phyloP scores from a whole-genome alignment of 768 basidiomycete genomes.

The Filobasidium floriforme region DNA sequence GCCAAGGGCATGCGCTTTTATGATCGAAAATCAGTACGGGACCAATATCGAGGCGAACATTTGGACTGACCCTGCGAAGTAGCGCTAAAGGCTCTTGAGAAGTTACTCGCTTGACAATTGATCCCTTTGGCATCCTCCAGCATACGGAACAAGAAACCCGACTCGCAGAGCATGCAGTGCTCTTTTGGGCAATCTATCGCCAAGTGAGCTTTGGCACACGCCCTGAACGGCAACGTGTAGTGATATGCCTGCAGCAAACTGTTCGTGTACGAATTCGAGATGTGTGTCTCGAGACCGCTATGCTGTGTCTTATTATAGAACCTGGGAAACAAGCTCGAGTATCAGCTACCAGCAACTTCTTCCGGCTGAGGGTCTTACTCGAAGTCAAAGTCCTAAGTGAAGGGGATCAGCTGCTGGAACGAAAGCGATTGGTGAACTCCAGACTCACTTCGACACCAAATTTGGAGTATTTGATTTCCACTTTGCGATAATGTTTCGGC shows the following conservation, averaged over 20 bases:
- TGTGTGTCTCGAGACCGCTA: slow-evolving; percentile 93
- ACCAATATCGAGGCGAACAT: background rate
- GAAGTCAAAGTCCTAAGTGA: slow-evolving; percentile 75
- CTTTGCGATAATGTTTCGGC: slow-evolving; percentile 75
- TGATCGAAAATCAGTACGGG: background rate
- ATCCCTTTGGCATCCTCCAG: slow-evolving; percentile 86
- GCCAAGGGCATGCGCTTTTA: slow-evolving; percentile 62
- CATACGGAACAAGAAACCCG: slow-evolving; percentile 91
- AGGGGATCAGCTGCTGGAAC: background rate
- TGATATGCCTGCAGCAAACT: slow-evolving; percentile 82
- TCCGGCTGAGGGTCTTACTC: slow-evolving; percentile 52
- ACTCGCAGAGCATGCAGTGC: slow-evolving; percentile 87
- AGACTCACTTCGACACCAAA: slow-evolving; percentile 70
- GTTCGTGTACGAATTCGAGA: slow-evolving; percentile 95
- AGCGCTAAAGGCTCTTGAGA: slow-evolving; percentile 84
- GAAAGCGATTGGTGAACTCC: background rate
- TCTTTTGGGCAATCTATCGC: slow-evolving; percentile 79
- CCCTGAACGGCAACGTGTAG: slow-evolving; percentile 67
- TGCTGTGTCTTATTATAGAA: slow-evolving; percentile 88
- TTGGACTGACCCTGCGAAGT: slow-evolving; percentile 64
- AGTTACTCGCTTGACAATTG: slow-evolving; percentile 95
- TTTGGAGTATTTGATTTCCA: slow-evolving; percentile 96
- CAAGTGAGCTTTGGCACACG: slow-evolving; percentile 82
- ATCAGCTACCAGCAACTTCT: background rate
- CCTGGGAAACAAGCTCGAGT: slow-evolving; percentile 46